Evolutionary conservation across 2,329 filamentous ascomycete genomes (phyloP), one percentile per base, ranked within the genome.

Genomic region (Sporothrix pallida): DNA sequence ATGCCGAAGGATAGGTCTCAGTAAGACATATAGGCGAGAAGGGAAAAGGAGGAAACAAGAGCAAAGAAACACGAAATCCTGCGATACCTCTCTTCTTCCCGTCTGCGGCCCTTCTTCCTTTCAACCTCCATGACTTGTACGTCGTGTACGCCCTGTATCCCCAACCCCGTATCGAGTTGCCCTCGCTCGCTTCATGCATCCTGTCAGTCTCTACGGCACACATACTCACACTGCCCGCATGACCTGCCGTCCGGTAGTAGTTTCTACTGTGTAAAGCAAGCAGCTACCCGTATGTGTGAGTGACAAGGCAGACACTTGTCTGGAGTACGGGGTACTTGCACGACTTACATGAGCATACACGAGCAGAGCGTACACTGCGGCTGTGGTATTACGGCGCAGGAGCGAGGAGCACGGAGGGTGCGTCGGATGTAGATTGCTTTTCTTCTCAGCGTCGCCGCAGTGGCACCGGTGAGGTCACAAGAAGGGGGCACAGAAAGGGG

Each of bases 381-480:
- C 65, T 52, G 65, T 46, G 17, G 65, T 68, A 52, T n/a, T 37
- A 37, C 65, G 46, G 46, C 65, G 26, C 65, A 68, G 65, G 46
- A 31, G 46, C 48, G 31, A 46, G 46, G 65, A 9, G 31, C 31
- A 37, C 31, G 7, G 31, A 37, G 31, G 7, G 44, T 31, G 23
- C 46, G 23, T 68, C 65, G 65, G 26, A 68, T 68, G 10, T n/a
- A 68, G n/a, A 42, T 42, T 63, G 31, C 26, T 44, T 31, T 26
- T 20, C 52, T 56, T 56, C 23, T 56, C 52, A 12, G 65, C 46
- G 20, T 68, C 65, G 65, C 46, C 65, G 65, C 65, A 20, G 65
- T 31, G 65, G 23, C 42, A 68, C 65, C 23, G 65, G 65, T 37
- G 62, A 37, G 46, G 65, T 15, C 23, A 68, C 20, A 52, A 9